A percentile compares a stretch with the other conserved stretches of the same genome.
phyloP scores from a whole-genome alignment of 176 grass and related monocot genomes.

The Zoysia pacifica region DNA sequence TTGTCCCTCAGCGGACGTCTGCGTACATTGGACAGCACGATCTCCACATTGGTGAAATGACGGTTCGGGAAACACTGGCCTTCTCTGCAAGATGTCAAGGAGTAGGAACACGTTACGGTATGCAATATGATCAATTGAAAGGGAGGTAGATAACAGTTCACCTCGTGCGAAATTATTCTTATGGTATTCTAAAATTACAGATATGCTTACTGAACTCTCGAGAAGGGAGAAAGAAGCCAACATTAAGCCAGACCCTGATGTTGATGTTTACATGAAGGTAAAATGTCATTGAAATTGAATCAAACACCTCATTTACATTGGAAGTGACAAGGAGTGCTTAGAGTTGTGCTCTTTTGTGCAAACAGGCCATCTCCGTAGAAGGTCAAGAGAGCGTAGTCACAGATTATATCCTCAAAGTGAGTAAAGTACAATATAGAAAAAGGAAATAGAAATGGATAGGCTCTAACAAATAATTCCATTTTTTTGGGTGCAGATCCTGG shows the following conservation, averaged over 20 bases:
- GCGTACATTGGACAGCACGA: constrained; percentile 91
- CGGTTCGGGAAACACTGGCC: constrained; percentile 75
- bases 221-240: constrained; percentile 91
- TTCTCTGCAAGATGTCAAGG: constrained; percentile 92
- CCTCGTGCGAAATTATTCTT: constrained; percentile 18
- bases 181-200: constrained; percentile 44
- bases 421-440: constrained; percentile 17
- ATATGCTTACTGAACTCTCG: constrained; percentile 90
- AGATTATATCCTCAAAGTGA: constrained; percentile 94
- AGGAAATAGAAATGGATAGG: not conserved
- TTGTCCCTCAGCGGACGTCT: constrained; percentile 82
- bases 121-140: not conserved
- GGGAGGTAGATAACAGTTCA: not conserved
- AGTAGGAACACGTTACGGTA: constrained; percentile 96
- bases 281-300: not conserved
- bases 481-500: constrained; percentile 60
- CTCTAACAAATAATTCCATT: constrained; percentile 6
- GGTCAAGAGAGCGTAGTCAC: constrained; percentile 90
- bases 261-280: constrained; percentile 98
- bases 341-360: constrained; percentile 10
- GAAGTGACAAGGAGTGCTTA: constrained; percentile 3
- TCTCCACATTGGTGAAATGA: constrained; percentile 86
- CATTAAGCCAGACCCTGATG: constrained; percentile 85
- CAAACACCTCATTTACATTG: not conserved
- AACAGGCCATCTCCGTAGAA: constrained; percentile 88